Percentiles rank a stretch among this genome's conserved stretches.
Conservation (phyloP, 176 grass and related monocot species). For the Rhipidocladum racemiflorum region DNA sequence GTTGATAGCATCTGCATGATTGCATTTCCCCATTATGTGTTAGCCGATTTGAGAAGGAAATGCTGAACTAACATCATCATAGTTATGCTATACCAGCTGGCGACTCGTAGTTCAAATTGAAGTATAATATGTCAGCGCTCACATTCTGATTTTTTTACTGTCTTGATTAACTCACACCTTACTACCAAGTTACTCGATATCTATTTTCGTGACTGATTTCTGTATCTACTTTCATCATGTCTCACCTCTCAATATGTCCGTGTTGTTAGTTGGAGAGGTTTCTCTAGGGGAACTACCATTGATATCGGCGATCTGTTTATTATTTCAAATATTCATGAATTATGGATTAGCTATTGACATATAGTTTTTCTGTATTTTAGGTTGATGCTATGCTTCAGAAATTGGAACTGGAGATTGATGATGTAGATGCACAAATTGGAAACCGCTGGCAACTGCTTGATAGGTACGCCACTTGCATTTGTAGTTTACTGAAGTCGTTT, state of each 20-base stretch:
- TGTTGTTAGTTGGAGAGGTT: neutral
- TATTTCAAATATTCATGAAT: slow-evolving; percentile 15
- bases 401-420: slow-evolving; percentile 97
- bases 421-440: slow-evolving; percentile 95
- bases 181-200: neutral
- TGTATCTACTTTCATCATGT: neutral
- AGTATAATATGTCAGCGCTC: neutral
- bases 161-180: neutral
- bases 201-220: neutral
- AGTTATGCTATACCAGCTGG: neutral
- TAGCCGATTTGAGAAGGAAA: slow-evolving; percentile 12
- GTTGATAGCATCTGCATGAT: neutral
- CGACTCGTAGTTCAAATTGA: neutral
- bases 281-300: neutral
- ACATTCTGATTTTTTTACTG: neutral
- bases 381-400: slow-evolving; percentile 93
- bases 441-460: slow-evolving; percentile 95
- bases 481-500: neutral
- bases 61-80: neutral
- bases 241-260: neutral
- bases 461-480: slow-evolving; percentile 49
- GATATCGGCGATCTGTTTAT: neutral
- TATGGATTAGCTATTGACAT: neutral
- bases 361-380: slow-evolving; percentile 44
- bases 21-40: neutral